A percentile compares a stretch with the other conserved stretches of the same genome.
Evolutionary conservation across 352 stramenopile species (phyloP).

Genomic region (Pythium brassicae): DNA sequence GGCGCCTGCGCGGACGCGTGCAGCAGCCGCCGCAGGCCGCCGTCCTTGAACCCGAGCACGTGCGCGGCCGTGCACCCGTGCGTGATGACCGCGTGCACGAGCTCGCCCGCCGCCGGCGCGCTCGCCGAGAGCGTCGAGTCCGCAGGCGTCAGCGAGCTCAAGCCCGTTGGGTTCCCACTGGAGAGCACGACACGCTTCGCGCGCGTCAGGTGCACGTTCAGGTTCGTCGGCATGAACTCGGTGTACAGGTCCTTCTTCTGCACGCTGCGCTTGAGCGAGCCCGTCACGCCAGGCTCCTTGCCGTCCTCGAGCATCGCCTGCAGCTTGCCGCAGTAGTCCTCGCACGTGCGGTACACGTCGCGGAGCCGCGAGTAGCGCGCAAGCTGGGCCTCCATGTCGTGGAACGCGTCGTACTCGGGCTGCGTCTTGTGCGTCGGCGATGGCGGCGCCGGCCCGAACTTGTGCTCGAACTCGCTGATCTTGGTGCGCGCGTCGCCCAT

Average conservation of each 20-base stretch:
- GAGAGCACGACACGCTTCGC: conserved; percentile 51
- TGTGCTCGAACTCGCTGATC: conserved; percentile 55
- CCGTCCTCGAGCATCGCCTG: conserved; percentile 67
- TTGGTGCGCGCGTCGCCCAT: conserved; percentile 52
- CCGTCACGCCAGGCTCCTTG: conserved; percentile 78
- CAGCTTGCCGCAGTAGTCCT: conserved; percentile 69
- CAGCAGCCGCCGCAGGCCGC: conserved; percentile 60
- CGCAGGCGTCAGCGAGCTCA: conserved; percentile 4
- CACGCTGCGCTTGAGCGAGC: conserved; percentile 78
- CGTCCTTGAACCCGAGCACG: conserved; percentile 81
- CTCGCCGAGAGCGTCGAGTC: conserved; percentile 24
- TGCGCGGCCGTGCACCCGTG: conserved; percentile 80
- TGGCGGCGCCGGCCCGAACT: conserved; percentile 30
- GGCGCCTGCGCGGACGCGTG: conserved; percentile 38
- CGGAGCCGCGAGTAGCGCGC: conserved; percentile 61
- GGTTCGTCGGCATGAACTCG: conserved; percentile 84
- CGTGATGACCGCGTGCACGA: conserved; percentile 71
- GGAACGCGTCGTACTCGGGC: conserved; percentile 29
- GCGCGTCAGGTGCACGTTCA: conserved; percentile 80
- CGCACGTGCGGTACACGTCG: conserved; percentile 52
- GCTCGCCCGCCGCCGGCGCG: conserved; percentile 30
- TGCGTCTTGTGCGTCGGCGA: conserved; percentile 21
- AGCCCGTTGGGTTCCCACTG: conserved; percentile 12
- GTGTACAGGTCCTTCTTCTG: conserved; percentile 84
- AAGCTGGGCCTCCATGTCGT: conserved; percentile 49